phyloP scores from a whole-genome alignment of 176 grass and related monocot species.

The Oryza punctata region DNA sequence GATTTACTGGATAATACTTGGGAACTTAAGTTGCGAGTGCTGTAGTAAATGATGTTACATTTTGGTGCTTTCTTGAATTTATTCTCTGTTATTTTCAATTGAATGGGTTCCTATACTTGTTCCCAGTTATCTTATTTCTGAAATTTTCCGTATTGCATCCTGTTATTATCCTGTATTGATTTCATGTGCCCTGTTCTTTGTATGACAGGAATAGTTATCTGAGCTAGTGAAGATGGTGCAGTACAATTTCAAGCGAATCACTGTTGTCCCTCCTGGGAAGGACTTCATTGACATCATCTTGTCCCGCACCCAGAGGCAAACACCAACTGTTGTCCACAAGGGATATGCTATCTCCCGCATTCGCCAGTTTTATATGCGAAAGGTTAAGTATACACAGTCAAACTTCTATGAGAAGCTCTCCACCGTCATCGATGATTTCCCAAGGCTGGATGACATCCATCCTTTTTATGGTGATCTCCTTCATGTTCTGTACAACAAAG shows the following conservation, averaged over 20 bases:
- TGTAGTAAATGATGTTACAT: neutral
- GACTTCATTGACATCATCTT: constrained; percentile 82
- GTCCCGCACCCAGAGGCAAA: constrained; percentile 77
- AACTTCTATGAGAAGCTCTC: constrained; percentile 82
- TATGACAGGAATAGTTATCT: neutral
- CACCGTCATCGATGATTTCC: constrained; percentile 72
- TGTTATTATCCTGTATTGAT: neutral
- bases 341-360: constrained; percentile 67
- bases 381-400: constrained; percentile 71
- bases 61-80: neutral
- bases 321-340: constrained; percentile 83
- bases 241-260: constrained; percentile 84
- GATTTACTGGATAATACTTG: no score
- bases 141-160: neutral
- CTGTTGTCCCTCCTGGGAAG: constrained; percentile 74
- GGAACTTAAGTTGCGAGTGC: no score
- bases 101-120: neutral
- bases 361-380: constrained; percentile 83
- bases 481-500: constrained; percentile 80
- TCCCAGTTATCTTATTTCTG: neutral
- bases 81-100: neutral
- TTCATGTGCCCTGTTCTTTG: neutral
- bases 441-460: constrained; percentile 64
- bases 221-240: constrained; percentile 58
- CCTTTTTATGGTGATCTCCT: constrained; percentile 79